Base-by-base conservation (phyloP, 2,329 filamentous ascomycete species). In the Epichloe elymi region DNA sequence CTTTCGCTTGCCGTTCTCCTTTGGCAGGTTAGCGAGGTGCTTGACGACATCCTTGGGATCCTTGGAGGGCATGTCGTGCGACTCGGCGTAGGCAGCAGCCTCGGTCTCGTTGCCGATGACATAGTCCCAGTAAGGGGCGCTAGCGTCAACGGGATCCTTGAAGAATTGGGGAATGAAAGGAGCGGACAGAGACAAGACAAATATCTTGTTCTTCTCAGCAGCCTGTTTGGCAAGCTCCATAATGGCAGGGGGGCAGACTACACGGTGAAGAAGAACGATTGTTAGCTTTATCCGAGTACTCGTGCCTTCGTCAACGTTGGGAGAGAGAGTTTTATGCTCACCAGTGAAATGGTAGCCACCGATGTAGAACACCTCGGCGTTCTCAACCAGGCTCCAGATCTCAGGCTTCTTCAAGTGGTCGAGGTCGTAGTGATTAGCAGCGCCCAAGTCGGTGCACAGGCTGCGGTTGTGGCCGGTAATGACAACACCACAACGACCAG, bases 141-240 rank as follows among this genome's bases (percentile, higher is more conserved):
- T 85, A 61, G 82, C 83, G 70, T 95, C 88, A 46, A 98, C 80
- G 58, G 82, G 86, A 47, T 96, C 90, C 78, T 96, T 96, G 85
- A 97, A 98, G 79, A 96, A 95, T 67, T 95, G 86, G 39, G 85
- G 75, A 64, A 98, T 95, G 76, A 98, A 98, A 54, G 93, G 93
- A 7, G 93, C 93, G 48, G 88, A 93, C 55, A 98, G 81, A 60
- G 89, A 94, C 60, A 98, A 82, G 61, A 90, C 81, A 69, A 97
- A 95, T 55, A 77, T 76, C 82, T 98, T 98, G 79, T 97, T 85
- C 69, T 88, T 82, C 57, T 78, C 74, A 39, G 88, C 90, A 53
- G 93, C 91, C 72, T 97, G 86, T 70, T 95, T 84, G 59, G 85
- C 91, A 46, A 98, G 79, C 58, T 89, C 88, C 76, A 90, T 75